Base-by-base conservation (phyloP, 140 eudicot species). In the Ambrosia hybrid region DNA sequence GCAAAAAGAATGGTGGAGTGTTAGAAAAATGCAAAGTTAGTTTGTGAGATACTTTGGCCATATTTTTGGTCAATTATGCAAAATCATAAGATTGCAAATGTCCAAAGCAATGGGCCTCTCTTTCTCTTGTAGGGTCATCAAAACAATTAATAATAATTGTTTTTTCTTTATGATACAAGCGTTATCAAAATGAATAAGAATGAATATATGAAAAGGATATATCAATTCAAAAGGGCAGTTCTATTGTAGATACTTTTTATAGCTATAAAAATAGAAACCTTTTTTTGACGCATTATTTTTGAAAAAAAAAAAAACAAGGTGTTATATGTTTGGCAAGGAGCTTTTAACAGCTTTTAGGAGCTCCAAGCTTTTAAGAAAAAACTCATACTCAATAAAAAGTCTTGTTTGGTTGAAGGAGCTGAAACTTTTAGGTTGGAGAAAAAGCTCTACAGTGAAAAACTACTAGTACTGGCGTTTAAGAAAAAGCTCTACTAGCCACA, bases 81-180 rank as follows among this genome's bases (percentile, higher is more conserved):
- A 82, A 81, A 84, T 80, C 85, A 80, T 73, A 79, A 73, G 84
- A 68, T 77, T 83, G 92, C 90, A 77, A 78, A 78, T 85, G 91
- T 84, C 87, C 88, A 86, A 80, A 87, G 58, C 78, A 73, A 70
- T 79, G 78, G 81, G 96, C 75, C 76, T 73, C 79, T 82, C 9
- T 70, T 53, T 82, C 72, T 59, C 67, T 66, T 59, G 97, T 90
- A 74, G 96, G 94, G 96, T 57, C 95, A 85, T 82, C 45, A 9
- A 74, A 58, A 67, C 56, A 58, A 37, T 60, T 14, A 14, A 55
- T 49, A 56, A n/a, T 57, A 56, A 46, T 14, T 52, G 7, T 36
- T 65, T 11, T 33, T 62, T n/a, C 26, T 52, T n/a, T 48, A 56
- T 38, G 33, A 34, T 14, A 69, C 14, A 51, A 4, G 37, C 51